Percentiles rank a stretch among this genome's conserved stretches.
phyloP scores from a whole-genome alignment of 2,329 filamentous ascomycete species.

The Proliferodiscus dingleyae region DNA sequence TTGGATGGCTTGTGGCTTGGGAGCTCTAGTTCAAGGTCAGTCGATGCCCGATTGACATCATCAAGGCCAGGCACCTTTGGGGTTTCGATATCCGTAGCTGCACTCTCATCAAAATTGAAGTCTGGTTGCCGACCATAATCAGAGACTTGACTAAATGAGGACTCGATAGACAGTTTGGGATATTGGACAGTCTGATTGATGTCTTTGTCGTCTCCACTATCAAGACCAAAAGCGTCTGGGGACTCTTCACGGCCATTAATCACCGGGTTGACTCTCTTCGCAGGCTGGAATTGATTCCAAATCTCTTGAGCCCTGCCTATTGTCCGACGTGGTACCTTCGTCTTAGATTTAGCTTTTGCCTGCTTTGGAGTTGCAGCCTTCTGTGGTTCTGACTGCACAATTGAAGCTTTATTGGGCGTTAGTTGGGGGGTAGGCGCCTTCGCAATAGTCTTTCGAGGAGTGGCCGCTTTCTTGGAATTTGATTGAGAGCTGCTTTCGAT shows the following conservation, averaged over 20 bases:
- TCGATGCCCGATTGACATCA: conserved; percentile 3
- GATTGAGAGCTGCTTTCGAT: no score
- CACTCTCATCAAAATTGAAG: conserved; percentile 34
- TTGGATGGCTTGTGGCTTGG: background rate
- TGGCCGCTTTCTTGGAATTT: background rate
- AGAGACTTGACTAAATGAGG: conserved; percentile 39
- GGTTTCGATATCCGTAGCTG: conserved; percentile 9
- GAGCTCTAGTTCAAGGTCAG: conserved; percentile 5
- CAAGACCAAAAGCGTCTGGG: conserved; percentile 6
- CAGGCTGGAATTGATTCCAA: conserved; percentile 15
- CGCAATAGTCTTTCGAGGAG: background rate
- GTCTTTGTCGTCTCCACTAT: conserved; percentile 14
- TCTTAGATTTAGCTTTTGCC: background rate
- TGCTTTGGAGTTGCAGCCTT: background rate
- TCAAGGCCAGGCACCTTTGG: conserved; percentile 7
- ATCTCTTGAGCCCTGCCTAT: conserved; percentile 15
- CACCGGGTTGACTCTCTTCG: conserved; percentile 2
- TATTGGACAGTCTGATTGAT: conserved; percentile 22
- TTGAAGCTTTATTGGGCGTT: conserved; percentile 1
- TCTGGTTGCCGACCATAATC: conserved; percentile 48
- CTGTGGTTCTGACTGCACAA: background rate
- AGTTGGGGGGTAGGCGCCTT: background rate
- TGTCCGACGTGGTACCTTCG: background rate
- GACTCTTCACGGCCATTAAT: background rate
- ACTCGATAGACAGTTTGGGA: conserved; percentile 29